Evolutionary conservation across 352 stramenopile genomes (phyloP).

Genomic region (Pilasporangium apinafurcum): DNA sequence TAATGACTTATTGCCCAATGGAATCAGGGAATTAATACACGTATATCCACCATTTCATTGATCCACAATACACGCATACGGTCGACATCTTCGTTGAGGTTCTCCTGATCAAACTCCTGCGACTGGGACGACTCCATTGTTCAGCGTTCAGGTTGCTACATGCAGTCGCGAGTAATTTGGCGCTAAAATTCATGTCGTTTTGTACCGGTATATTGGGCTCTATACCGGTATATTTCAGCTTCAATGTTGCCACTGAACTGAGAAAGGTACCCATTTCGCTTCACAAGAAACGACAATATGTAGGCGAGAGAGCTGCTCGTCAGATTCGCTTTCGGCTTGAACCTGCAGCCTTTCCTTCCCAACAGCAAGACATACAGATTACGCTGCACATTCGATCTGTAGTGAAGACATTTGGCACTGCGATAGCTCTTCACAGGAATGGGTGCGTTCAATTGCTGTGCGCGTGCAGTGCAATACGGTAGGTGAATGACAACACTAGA

Average conservation of each 20-base stretch:
- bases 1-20: neutral
- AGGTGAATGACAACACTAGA: neutral
- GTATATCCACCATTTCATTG: slow-evolving; percentile 66
- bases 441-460: slow-evolving; percentile 14
- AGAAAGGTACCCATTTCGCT: no score
- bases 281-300: no score
- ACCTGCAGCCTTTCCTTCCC: neutral
- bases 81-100: slow-evolving; percentile 79
- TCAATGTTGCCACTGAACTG: no score
- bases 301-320: no score
- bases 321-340: no score
- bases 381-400: neutral
- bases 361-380: neutral
- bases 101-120: slow-evolving; percentile 44
- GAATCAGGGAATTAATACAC: neutral
- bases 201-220: neutral
- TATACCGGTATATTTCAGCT: slow-evolving; percentile 9
- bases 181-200: slow-evolving; percentile 4
- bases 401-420: neutral
- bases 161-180: slow-evolving; percentile 2
- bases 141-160: neutral
- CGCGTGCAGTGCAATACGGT: slow-evolving; percentile 7
- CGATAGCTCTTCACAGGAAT: neutral
- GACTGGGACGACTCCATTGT: slow-evolving; percentile 13
- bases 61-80: slow-evolving; percentile 66